These are phyloP conservation scores for Yarrowia sp. DNA, from an alignment of 805 yeast genomes.

Conservation along the genomic window DNA sequence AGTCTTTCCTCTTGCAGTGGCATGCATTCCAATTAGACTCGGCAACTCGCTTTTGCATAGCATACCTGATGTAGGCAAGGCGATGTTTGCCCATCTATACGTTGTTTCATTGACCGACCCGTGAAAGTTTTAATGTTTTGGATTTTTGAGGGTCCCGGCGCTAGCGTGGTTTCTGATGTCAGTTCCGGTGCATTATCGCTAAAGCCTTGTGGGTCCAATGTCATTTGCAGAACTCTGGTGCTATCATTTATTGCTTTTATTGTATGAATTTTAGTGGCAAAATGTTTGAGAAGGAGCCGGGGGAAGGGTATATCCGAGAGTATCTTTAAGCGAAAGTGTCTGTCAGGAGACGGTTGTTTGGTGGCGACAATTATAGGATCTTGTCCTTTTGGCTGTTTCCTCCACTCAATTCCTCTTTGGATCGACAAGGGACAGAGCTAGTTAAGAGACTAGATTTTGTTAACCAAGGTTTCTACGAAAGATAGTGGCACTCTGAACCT, in stretches of 20 bases:
- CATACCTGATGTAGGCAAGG: background rate
- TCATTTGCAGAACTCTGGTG: background rate
- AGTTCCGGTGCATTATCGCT: background rate
- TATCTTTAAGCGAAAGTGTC: no score
- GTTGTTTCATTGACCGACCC: background rate
- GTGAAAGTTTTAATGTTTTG: background rate
- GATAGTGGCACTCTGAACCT: no score
- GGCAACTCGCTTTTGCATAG: background rate
- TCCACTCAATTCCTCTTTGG: no score
- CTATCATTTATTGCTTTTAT: background rate
- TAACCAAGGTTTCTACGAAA: no score
- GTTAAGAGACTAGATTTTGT: no score
- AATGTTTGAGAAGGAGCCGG: no score
- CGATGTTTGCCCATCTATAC: background rate
- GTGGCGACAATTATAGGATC: no score
- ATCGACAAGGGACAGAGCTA: no score
- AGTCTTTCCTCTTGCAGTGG: background rate
- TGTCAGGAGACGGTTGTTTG: no score
- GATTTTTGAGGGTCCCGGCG: background rate
- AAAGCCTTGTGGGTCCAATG: background rate
- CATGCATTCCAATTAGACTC: background rate
- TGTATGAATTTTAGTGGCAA: background rate
- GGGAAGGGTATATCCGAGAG: no score
- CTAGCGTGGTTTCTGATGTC: background rate
- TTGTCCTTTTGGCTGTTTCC: no score